phyloP scores from a whole-genome alignment of 2,329 filamentous ascomycete species.

The Diaporthe ampelina region DNA sequence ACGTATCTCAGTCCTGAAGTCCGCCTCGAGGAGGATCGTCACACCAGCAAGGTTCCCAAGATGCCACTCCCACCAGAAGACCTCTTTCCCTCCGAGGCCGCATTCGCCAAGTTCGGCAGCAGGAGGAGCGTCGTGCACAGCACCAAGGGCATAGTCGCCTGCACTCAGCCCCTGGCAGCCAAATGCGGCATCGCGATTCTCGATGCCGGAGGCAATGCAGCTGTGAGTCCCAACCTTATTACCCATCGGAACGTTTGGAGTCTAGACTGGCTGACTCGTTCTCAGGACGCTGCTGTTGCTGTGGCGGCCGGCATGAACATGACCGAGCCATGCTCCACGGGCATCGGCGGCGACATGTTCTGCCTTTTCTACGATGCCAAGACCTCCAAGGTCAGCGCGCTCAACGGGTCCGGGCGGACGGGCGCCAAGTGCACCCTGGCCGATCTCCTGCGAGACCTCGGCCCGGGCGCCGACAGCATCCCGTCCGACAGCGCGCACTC shows the following conservation, averaged over 20 bases:
- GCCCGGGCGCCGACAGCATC: slow-evolving; percentile 68
- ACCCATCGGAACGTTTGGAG: neutral
- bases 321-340: slow-evolving; percentile 92
- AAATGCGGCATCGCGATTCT: slow-evolving; percentile 89
- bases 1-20: neutral
- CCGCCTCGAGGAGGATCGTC: neutral
- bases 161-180: slow-evolving; percentile 89
- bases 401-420: slow-evolving; percentile 95
- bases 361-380: slow-evolving; percentile 91
- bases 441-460: slow-evolving; percentile 77
- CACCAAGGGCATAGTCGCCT: slow-evolving; percentile 90
- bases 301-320: slow-evolving; percentile 94
- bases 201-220: slow-evolving; percentile 91
- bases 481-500: slow-evolving; percentile 83
- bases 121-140: slow-evolving; percentile 94
- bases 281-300: slow-evolving; percentile 93
- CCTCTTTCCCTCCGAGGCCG: slow-evolving; percentile 59
- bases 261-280: slow-evolving; percentile 24
- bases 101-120: slow-evolving; percentile 78
- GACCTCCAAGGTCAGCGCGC: slow-evolving; percentile 83
- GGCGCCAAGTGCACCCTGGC: slow-evolving; percentile 78
- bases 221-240: slow-evolving; percentile 69
- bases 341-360: slow-evolving; percentile 98
- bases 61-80: slow-evolving; percentile 65
- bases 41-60: neutral